Percentiles rank a stretch among this genome's conserved stretches.
Conservation (phyloP, 2,329 filamentous ascomycete genomes). For the Talaromyces sp. region DNA sequence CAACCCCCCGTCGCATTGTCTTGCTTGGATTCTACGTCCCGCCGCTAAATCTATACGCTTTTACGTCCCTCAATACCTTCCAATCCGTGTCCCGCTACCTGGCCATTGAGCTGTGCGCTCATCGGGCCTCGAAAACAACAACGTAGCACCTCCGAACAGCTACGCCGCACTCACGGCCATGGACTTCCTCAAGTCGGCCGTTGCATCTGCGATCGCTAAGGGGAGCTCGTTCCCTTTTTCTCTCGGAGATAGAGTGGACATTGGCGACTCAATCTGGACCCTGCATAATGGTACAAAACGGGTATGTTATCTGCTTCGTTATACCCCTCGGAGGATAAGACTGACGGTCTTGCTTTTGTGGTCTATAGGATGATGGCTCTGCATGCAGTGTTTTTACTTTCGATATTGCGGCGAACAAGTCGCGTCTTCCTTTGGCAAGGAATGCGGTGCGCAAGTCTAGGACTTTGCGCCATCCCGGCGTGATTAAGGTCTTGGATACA, state of each 20-base stretch:
- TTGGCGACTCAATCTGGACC: constrained; percentile 95
- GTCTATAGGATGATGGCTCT: constrained; percentile 80
- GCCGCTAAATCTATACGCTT: not conserved
- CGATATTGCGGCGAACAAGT: constrained; percentile 79
- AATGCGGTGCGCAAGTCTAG: constrained; percentile 94
- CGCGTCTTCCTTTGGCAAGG: constrained; percentile 80
- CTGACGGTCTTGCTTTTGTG: not conserved
- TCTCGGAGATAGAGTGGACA: constrained; percentile 89
- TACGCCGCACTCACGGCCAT: constrained; percentile 53
- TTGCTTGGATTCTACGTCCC: not conserved
- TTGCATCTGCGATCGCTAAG: constrained; percentile 94
- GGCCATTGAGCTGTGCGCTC: constrained; percentile 12
- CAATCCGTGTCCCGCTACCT: not conserved
- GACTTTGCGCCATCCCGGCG: constrained; percentile 89
- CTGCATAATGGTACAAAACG: constrained; percentile 91
- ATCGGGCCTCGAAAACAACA: not conserved
- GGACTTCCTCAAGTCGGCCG: constrained; percentile 98
- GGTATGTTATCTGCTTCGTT: constrained; percentile 51
- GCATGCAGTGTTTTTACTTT: constrained; percentile 97
- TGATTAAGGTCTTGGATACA: constrained; percentile 91
- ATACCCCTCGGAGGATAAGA: not conserved
- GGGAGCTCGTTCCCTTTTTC: constrained; percentile 90
- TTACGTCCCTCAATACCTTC: not conserved
- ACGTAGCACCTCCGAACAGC: constrained; percentile 13
- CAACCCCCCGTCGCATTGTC: not conserved